Conservation (phyloP, 306 rosid species). For the Castanea crenata region DNA sequence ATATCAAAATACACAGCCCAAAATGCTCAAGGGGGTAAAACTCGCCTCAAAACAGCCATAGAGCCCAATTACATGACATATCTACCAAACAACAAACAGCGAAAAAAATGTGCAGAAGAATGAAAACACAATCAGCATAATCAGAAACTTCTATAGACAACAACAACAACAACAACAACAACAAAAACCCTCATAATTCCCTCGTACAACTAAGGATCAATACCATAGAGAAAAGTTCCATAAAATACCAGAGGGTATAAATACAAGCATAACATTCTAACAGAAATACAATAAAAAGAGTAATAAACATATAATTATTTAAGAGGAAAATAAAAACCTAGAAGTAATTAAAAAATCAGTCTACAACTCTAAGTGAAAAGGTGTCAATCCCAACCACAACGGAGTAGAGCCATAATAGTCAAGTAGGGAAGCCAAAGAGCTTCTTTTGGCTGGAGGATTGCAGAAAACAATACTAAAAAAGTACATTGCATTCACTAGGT, state of each 20-base stretch:
- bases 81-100: neutral
- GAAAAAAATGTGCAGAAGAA: neutral
- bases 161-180: too few relatives aligned
- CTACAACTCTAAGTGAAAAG: neutral
- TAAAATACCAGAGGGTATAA: neutral
- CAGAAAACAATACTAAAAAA: neutral
- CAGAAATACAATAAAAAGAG: neutral
- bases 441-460: neutral
- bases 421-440: neutral
- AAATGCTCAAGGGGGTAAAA: neutral
- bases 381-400: neutral
- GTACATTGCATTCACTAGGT: neutral
- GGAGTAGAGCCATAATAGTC: neutral
- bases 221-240: neutral
- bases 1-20: neutral
- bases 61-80: neutral
- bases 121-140: neutral
- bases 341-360: neutral
- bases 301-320: neutral
- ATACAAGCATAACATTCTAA: neutral
- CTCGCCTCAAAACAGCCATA: neutral
- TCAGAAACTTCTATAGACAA: constrained; percentile 1
- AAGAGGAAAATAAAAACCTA: neutral
- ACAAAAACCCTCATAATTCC: neutral
- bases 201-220: neutral